These are phyloP conservation scores for Patellifolia procumbens DNA, from an alignment of 179 eudicot species.

Conservation along the genomic window DNA sequence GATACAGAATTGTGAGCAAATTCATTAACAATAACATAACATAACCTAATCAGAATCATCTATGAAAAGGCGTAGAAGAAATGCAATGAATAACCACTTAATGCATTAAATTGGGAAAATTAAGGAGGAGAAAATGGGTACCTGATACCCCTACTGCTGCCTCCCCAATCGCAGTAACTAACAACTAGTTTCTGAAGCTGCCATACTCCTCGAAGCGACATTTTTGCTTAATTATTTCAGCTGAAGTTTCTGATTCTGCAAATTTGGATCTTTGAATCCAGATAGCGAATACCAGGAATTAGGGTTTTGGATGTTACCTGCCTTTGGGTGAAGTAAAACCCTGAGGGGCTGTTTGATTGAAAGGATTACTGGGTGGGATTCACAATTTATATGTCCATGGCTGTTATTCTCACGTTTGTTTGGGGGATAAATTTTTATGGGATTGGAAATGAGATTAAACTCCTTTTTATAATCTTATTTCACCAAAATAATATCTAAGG, in stretches of 20 bases:
- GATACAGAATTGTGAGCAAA: background rate
- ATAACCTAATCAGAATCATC: background rate
- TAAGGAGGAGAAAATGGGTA: background rate
- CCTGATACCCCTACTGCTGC: slow-evolving; percentile 68
- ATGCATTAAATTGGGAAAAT: no score
- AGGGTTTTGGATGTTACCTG: background rate
- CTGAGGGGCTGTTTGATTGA: no score
- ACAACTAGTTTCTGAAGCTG: slow-evolving; percentile 58
- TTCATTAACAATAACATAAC: background rate
- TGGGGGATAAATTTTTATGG: no score
- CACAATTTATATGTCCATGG: no score
- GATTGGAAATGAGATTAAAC: no score
- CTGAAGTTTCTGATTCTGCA: background rate
- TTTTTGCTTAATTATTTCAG: slow-evolving; percentile 15
- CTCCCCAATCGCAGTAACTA: slow-evolving; percentile 64
- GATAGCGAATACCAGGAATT: background rate
- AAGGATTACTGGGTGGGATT: no score
- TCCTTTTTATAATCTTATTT: no score
- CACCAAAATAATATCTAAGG: no score
- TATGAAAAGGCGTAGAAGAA: background rate
- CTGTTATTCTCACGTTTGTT: no score
- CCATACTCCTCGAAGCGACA: slow-evolving; percentile 67
- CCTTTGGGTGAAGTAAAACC: background rate
- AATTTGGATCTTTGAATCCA: background rate
- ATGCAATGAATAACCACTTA: background rate